phyloP scores from a whole-genome alignment of 176 grass and related monocot genomes.

The Chloris gayana region DNA sequence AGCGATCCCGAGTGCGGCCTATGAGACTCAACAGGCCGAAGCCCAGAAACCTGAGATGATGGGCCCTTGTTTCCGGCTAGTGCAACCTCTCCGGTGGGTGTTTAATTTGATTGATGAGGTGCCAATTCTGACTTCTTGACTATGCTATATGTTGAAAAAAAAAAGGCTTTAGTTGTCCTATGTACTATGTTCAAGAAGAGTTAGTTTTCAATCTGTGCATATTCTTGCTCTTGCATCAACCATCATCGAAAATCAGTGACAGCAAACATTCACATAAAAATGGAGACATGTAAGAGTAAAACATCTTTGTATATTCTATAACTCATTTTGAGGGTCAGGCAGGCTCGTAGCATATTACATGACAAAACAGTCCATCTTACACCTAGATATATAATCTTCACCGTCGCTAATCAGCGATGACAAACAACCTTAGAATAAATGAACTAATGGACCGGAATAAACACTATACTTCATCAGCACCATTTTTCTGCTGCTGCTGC shows the following conservation, averaged over 20 bases:
- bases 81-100: too few relatives aligned
- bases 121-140: too few relatives aligned
- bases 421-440: constrained; percentile 25
- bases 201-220: too few relatives aligned
- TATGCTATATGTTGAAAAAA: too few relatives aligned
- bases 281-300: background rate
- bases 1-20: too few relatives aligned
- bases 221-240: background rate
- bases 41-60: too few relatives aligned
- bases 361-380: constrained; percentile 23
- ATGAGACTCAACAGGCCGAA: too few relatives aligned
- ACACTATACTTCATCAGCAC: constrained; percentile 16
- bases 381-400: constrained; percentile 23
- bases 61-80: too few relatives aligned
- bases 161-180: background rate
- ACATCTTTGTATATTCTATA: background rate
- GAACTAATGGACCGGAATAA: background rate
- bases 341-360: background rate
- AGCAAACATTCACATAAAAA: background rate
- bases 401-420: constrained; percentile 35
- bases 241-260: too few relatives aligned
- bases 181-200: too few relatives aligned
- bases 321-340: background rate
- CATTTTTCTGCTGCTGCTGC: constrained; percentile 2
- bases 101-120: too few relatives aligned